Percentiles rank a stretch among this genome's conserved stretches.
These are phyloP conservation scores for Sphagnurus paluster DNA, from an alignment of 1,284 basidiomycete species.

Conservation along the genomic window DNA sequence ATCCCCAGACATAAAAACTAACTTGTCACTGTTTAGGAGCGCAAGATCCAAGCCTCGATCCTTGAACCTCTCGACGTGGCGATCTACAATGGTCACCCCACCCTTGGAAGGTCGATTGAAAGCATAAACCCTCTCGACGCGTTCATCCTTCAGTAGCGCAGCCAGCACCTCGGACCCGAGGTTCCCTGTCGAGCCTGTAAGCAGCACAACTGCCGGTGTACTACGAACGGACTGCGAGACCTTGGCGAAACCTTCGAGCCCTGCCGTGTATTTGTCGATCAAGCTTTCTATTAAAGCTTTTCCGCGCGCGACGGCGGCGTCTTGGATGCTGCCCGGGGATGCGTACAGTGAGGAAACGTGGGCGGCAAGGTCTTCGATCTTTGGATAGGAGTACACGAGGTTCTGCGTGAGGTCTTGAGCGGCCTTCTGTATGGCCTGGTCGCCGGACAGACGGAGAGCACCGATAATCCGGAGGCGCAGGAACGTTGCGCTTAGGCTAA, in stretches of 20 bases:
- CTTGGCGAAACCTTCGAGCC: conserved; percentile 12
- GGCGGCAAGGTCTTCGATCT: conserved; percentile 27
- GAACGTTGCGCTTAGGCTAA: conserved; percentile 28
- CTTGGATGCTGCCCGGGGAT: conserved; percentile 16
- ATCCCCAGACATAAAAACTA: conserved; percentile 28
- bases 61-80: conserved; percentile 19
- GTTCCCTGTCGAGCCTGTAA: conserved; percentile 33
- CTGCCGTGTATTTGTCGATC: conserved; percentile 31
- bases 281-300: conserved; percentile 30
- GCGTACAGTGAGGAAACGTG: conserved; percentile 25
- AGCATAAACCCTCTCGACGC: conserved; percentile 24
- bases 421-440: conserved; percentile 7
- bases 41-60: conserved; percentile 12
- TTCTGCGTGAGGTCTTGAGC: conserved; percentile 24
- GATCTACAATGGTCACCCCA: background rate
- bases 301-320: conserved; percentile 7
- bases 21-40: conserved; percentile 7
- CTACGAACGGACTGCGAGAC: background rate
- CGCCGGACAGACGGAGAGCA: conserved; percentile 22
- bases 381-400: conserved; percentile 33
- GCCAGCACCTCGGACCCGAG: conserved; percentile 28
- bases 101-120: conserved; percentile 22
- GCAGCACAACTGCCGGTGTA: conserved; percentile 22
- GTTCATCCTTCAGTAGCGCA: conserved; percentile 17
- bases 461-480: conserved; percentile 32